Base-by-base conservation (phyloP, 805 yeast species). In the Jamesozyma jinghongensis region DNA sequence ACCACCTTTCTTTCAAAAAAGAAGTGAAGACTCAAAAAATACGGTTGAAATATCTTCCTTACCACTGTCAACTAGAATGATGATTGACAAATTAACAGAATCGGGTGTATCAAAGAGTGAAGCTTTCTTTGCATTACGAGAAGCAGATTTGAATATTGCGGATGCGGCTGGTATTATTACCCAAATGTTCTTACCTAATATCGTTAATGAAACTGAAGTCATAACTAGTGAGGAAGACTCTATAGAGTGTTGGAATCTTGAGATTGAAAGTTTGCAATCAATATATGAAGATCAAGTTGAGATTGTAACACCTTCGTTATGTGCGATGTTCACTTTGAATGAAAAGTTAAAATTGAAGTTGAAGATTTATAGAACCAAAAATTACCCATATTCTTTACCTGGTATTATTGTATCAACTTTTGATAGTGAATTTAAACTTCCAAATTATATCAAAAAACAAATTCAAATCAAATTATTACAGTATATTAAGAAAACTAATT, bases 81-180 rank as follows among this genome's bases (percentile, higher is more conserved):
- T 74, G 32, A 63, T 82, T 12, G 70, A 75, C 22, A 67, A 81
- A 41, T 61, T 90, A 13, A 54, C 68, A 13, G 75, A 74, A 39
- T 77, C 81, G 36, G 97, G 97, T 1, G 77, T 73, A 46, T 81
- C 87, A 19, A 67, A 71, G 34, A 81, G 75, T 45, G 81, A 82
- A 25, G 77, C 80, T 0, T 59, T 76, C 20, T 63, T 69, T 5
- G 71, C 75, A 0, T 52, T 81, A 31, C 61, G 67, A 16, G 54
- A 54, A 5, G 56, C 63, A 41, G 57, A 65, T 6, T 61, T 66
- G 37, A 66, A 76, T 51, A 80, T 81, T 45, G 54, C 66, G 0
- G 53, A 59, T 13, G 69, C 88, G 0, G 73, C 77, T 19, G 72
- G 77, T 0, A 50, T 62, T 3, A 53, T 79, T 37, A 73, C 82